These are phyloP conservation scores for Arthrobotrys conoides DNA, from an alignment of 2,329 filamentous ascomycete genomes.

Conservation along the genomic window DNA sequence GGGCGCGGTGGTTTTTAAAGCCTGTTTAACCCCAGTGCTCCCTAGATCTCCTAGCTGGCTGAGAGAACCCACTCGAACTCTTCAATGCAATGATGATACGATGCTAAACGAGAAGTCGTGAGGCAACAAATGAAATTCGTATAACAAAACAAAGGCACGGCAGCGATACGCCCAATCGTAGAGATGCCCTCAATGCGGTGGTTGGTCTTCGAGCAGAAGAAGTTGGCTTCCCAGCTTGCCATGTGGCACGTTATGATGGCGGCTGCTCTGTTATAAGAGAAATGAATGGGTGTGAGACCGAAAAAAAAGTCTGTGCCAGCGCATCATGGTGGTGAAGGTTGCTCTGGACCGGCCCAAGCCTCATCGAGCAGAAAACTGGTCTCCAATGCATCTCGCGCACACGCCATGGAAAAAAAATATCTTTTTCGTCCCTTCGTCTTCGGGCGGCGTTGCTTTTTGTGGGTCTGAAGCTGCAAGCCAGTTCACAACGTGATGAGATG, in stretches of 20 bases:
- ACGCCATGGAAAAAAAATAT: conserved; percentile 30
- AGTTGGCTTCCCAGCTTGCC: conserved; percentile 58
- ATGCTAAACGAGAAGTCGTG: conserved; percentile 20
- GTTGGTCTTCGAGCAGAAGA: conserved; percentile 37
- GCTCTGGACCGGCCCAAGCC: conserved; percentile 33
- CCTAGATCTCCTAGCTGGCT: conserved; percentile 1
- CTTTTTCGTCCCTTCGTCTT: conserved; percentile 30
- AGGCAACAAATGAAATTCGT: conserved; percentile 61
- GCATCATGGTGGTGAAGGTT: conserved; percentile 56
- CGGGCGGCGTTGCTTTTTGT: conserved; percentile 50
- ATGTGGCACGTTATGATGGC: conserved; percentile 59
- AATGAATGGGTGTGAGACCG: conserved; percentile 21
- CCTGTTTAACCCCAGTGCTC: neutral
- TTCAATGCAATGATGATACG: conserved; percentile 22
- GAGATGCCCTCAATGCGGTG: conserved; percentile 56
- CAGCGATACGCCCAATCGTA: conserved; percentile 42
- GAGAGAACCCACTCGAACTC: conserved; percentile 8
- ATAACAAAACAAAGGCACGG: conserved; percentile 43
- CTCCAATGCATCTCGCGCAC: conserved; percentile 12
- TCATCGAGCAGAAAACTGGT: conserved; percentile 52
- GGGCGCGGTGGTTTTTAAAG: conserved; percentile 17
- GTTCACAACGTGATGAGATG: conserved; percentile 61
- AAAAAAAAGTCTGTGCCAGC: conserved; percentile 51
- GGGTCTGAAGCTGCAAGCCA: conserved; percentile 56
- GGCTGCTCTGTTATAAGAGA: conserved; percentile 48